phyloP scores from a whole-genome alignment of 805 yeast species.

The Candida taoyuanica region DNA sequence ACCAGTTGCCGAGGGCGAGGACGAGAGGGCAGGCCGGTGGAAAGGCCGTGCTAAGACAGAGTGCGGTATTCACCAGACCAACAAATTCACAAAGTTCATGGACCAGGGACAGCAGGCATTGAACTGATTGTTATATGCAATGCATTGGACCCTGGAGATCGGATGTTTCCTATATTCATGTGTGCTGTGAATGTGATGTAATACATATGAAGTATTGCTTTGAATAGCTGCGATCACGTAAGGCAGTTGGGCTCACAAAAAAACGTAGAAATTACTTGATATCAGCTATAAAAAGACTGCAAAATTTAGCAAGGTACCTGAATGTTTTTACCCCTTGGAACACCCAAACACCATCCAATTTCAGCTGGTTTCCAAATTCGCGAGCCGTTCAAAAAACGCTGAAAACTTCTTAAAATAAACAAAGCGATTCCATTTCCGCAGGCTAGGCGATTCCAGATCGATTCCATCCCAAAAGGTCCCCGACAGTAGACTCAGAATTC shows the following conservation, averaged over 20 bases:
- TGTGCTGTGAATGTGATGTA: background rate
- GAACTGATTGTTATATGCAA: background rate
- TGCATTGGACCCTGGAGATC: too few species aligned
- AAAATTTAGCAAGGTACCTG: too few species aligned
- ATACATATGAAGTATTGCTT: too few species aligned
- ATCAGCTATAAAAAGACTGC: too few species aligned
- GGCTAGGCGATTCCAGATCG: too few species aligned
- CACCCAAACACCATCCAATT: slow-evolving; percentile 13
- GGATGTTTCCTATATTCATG: background rate
- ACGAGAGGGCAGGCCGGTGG: slow-evolving; percentile 97
- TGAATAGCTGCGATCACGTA: too few species aligned
- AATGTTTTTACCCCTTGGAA: background rate
- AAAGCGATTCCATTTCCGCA: slow-evolving; percentile 9
- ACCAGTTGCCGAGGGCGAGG: slow-evolving; percentile 89
- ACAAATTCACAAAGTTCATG: slow-evolving; percentile 63
- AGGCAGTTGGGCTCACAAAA: too few species aligned
- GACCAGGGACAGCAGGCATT: slow-evolving; percentile 15
- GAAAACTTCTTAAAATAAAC: slow-evolving; percentile 20
- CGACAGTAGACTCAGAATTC: too few species aligned
- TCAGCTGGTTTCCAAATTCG: background rate
- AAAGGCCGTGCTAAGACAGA: slow-evolving; percentile 88
- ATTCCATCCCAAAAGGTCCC: too few species aligned
- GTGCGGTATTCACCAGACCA: slow-evolving; percentile 88
- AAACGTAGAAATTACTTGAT: background rate
- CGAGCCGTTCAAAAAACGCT: slow-evolving; percentile 6